These are phyloP conservation scores for Rhodotorula sphaerocarpa DNA, from an alignment of 768 basidiomycete species.

Conservation along the genomic window DNA sequence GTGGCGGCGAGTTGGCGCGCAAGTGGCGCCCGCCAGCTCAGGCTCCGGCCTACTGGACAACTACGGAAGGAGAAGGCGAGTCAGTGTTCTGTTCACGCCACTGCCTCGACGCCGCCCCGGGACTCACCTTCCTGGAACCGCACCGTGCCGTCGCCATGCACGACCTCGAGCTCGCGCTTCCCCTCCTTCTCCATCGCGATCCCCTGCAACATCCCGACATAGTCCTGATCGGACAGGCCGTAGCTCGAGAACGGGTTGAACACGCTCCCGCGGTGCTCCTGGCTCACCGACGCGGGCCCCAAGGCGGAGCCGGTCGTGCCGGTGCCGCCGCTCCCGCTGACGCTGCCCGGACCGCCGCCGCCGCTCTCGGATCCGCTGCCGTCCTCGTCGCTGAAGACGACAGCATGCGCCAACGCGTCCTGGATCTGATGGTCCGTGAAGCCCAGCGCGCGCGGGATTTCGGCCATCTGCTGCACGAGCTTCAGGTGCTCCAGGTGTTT, in stretches of 20 bases:
- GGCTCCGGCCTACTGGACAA: neutral
- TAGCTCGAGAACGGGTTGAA: conserved; percentile 77
- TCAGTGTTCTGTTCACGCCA: neutral
- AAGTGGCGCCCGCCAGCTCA: no score
- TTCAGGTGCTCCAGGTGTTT: conserved; percentile 77
- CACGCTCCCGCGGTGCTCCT: neutral
- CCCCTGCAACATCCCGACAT: conserved; percentile 65
- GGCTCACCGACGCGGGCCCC: no score
- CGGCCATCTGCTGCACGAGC: conserved; percentile 68
- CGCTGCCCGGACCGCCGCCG: no score
- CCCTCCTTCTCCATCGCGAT: conserved; percentile 50
- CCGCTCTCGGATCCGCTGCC: conserved; percentile 13
- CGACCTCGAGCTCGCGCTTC: conserved; percentile 38
- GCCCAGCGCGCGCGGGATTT: conserved; percentile 59
- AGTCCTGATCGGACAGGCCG: conserved; percentile 83
- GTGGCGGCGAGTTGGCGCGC: no score
- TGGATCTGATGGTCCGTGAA: conserved; percentile 50
- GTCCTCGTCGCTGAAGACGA: conserved; percentile 1
- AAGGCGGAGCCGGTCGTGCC: no score
- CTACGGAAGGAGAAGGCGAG: neutral
- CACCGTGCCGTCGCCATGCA: conserved; percentile 43
- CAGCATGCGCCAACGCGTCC: conserved; percentile 39
- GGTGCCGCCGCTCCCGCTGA: no score
- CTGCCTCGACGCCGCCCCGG: neutral
- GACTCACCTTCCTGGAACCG: conserved; percentile 47